Conservation (phyloP, 2,329 filamentous ascomycete genomes). For the Amauroascus verrucosus region DNA sequence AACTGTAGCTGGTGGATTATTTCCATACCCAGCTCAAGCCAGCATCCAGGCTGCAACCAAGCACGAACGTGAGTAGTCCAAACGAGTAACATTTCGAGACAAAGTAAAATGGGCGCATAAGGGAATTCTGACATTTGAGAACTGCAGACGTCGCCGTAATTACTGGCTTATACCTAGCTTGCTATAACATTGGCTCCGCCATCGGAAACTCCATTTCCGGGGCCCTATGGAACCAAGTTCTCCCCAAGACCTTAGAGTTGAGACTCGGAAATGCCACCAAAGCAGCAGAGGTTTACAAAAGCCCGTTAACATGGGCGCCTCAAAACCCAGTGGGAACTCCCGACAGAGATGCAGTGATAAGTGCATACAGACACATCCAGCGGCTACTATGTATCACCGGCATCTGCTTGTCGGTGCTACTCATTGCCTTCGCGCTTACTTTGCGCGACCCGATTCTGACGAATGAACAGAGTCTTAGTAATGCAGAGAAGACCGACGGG, state of each 20-base stretch:
- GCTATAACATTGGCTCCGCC: slow-evolving; percentile 54
- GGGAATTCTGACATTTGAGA: background rate
- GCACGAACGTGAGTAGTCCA: slow-evolving; percentile 34
- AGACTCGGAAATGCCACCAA: slow-evolving; percentile 32
- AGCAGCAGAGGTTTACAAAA: slow-evolving; percentile 33
- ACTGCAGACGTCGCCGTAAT: slow-evolving; percentile 48
- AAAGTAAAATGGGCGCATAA: slow-evolving; percentile 7
- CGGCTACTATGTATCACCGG: slow-evolving; percentile 42
- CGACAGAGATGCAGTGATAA: slow-evolving; percentile 35
- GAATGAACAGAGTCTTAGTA: slow-evolving; percentile 37
- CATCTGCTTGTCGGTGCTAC: slow-evolving; percentile 39
- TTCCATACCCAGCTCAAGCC: slow-evolving; percentile 44
- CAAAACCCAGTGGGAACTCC: slow-evolving; percentile 38
- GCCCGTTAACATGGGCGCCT: slow-evolving; percentile 33
- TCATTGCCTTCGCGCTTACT: slow-evolving; percentile 39
- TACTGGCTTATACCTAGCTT: slow-evolving; percentile 52
- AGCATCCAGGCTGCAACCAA: slow-evolving; percentile 43
- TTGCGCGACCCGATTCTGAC: slow-evolving; percentile 40
- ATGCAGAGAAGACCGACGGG: slow-evolving; percentile 28
- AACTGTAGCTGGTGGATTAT: slow-evolving; percentile 46
- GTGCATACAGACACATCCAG: slow-evolving; percentile 39
- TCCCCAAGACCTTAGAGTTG: slow-evolving; percentile 39
- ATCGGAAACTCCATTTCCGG: slow-evolving; percentile 52
- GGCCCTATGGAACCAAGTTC: slow-evolving; percentile 51
- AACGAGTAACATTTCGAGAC: background rate